Evolutionary conservation across 257 asterid species (phyloP).

Genomic region (Haberlea rhodopensis): DNA sequence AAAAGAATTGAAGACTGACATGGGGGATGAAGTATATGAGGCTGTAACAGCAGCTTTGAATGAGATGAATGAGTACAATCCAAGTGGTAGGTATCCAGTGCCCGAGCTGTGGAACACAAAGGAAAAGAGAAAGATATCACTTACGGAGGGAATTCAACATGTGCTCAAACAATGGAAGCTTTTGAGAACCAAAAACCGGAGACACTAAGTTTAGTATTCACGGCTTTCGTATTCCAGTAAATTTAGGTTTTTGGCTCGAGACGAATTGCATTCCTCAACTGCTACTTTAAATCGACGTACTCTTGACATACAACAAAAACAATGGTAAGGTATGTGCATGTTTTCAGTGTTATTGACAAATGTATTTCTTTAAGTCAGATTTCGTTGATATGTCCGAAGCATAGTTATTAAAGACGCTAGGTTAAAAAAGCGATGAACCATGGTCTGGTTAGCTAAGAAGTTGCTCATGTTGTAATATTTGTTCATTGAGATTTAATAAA

Average conservation of each 20-base stretch:
- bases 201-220: conserved; percentile 25
- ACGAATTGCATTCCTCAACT: too few species aligned
- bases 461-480: too few species aligned
- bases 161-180: conserved; percentile 50
- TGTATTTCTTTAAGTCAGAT: too few species aligned
- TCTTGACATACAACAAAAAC: too few species aligned
- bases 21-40: conserved; percentile 40
- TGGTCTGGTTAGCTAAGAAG: too few species aligned
- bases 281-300: too few species aligned
- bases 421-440: too few species aligned
- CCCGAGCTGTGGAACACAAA: conserved; percentile 47
- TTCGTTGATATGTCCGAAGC: too few species aligned
- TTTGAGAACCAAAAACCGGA: conserved; percentile 28
- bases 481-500: too few species aligned
- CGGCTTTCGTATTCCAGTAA: neutral
- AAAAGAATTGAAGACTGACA: conserved; percentile 35
- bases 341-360: too few species aligned
- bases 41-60: conserved; percentile 40
- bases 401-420: too few species aligned
- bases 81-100: conserved; percentile 64
- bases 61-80: conserved; percentile 56
- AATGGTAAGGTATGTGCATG: too few species aligned
- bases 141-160: conserved; percentile 42
- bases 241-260: neutral
- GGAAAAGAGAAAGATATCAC: conserved; percentile 36